Base-by-base conservation (phyloP, 1,284 basidiomycete genomes). In the Takashimella tepidaria region DNA sequence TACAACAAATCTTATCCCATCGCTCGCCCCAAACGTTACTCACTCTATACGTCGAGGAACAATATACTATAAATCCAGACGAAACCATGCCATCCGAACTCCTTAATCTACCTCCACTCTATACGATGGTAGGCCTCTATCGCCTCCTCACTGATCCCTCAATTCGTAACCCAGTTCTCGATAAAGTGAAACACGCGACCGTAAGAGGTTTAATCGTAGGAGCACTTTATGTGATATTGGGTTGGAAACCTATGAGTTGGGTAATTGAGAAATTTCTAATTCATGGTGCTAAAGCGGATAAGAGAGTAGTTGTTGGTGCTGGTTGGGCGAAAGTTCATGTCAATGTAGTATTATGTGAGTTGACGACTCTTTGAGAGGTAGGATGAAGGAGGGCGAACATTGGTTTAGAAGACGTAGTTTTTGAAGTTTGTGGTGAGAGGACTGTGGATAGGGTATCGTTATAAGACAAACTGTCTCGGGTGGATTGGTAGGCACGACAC, bases 141-240 rank as follows among this genome's bases (percentile, higher is more conserved):
- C 65, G 74, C 4, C 64, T 76, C 22, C 40, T 69, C 25, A 71
- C 72, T 2, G 73, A 76, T 57, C 60, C 68, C 2, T 56, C 55
- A 21, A 67, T 76, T 40, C 67, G 74, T 13, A 55, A 48, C 37
- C 71, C 74, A 2, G 70, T 73, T 8, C 57, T 69, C 48, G 74
- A 70, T 59, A 76, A 76, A 55, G 60, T 75, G 55, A 66, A 67
- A 54, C 74, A 76, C 57, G 74, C 74, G 24, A 64, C 68, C 5
- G 49, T 72, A 0, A 59, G 74, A 20, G 74, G 74, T 26, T 41
- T 70, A 5, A 56, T 68, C 47, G 70, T 75, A 1, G 66, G 63
- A 6, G 60, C 62, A 0, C 54, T 70, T 2, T 76, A 74, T 50
- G 64, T 69, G 12, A 59, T 55, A 3, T 54, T 66, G 3, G 67